These are phyloP conservation scores for Xylaria digitata DNA, from an alignment of 2,329 filamentous ascomycete species.

Conservation along the genomic window DNA sequence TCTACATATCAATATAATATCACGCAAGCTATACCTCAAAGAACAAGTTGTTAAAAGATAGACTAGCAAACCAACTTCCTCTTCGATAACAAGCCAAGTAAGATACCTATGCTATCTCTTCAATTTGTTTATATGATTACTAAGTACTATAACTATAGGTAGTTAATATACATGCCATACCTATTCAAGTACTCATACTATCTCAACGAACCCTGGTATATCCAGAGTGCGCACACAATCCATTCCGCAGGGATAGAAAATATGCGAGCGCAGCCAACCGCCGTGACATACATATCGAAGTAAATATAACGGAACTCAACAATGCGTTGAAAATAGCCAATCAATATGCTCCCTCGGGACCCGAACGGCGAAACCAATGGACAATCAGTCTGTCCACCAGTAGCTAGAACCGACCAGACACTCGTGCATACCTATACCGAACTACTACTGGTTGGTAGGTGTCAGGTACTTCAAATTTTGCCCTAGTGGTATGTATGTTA, in stretches of 20 bases:
- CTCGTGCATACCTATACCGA: too few species aligned
- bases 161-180: neutral
- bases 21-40: neutral
- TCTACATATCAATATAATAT: constrained; percentile 3
- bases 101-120: neutral
- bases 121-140: neutral
- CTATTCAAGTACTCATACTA: neutral
- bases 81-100: neutral
- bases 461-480: too few species aligned
- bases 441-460: too few species aligned
- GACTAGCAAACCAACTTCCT: neutral
- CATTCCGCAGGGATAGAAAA: neutral
- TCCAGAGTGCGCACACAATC: neutral
- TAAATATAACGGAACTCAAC: neutral
- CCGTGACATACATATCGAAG: neutral
- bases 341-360: neutral
- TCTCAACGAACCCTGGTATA: neutral
- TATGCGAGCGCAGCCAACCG: neutral
- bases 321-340: neutral
- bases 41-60: neutral
- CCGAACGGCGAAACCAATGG: too few species aligned
- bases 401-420: too few species aligned
- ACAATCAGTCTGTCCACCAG: too few species aligned
- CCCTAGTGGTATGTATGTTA: too few species aligned
- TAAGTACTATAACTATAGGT: too few species aligned